These are phyloP conservation scores for Suillus bovinus DNA, from an alignment of 768 basidiomycete genomes.

Conservation along the genomic window DNA sequence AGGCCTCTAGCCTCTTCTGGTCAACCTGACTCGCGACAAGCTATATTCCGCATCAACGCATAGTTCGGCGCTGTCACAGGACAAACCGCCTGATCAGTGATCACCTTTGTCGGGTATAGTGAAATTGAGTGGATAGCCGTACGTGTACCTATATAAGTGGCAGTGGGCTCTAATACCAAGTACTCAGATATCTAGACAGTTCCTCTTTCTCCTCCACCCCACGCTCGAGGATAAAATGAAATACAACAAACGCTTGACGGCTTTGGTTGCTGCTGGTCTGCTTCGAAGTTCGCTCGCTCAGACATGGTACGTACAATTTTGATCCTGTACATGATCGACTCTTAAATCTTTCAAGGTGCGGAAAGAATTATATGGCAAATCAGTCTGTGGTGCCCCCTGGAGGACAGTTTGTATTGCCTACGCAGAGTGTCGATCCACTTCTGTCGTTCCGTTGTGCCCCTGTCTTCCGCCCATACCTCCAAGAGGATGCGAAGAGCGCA, in stretches of 20 bases:
- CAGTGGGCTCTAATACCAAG: background rate
- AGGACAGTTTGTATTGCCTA: slow-evolving; percentile 43
- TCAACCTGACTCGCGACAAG: background rate
- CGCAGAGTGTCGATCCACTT: slow-evolving; percentile 35
- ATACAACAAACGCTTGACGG: slow-evolving; percentile 8
- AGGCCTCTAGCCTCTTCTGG: too few relatives aligned
- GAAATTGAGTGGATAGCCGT: background rate
- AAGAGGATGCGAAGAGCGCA: slow-evolving; percentile 33
- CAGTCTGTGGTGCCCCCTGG: slow-evolving; percentile 45
- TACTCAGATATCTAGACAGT: background rate
- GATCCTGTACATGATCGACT: background rate
- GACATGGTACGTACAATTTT: slow-evolving; percentile 23
- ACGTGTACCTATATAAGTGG: background rate
- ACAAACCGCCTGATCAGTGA: too few relatives aligned
- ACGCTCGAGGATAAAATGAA: slow-evolving; percentile 17
- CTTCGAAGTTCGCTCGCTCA: slow-evolving; percentile 21
- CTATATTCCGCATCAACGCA: too few relatives aligned
- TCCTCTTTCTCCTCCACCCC: background rate
- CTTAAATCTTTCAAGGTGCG: slow-evolving; percentile 40
- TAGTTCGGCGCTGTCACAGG: too few relatives aligned
- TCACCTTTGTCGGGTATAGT: background rate
- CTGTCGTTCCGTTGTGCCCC: slow-evolving; percentile 49
- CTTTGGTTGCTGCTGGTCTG: slow-evolving; percentile 14
- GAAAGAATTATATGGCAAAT: slow-evolving; percentile 47
- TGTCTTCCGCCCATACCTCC: slow-evolving; percentile 47